Conservation (phyloP, 1,284 basidiomycete species). For the Mycena sp. region DNA sequence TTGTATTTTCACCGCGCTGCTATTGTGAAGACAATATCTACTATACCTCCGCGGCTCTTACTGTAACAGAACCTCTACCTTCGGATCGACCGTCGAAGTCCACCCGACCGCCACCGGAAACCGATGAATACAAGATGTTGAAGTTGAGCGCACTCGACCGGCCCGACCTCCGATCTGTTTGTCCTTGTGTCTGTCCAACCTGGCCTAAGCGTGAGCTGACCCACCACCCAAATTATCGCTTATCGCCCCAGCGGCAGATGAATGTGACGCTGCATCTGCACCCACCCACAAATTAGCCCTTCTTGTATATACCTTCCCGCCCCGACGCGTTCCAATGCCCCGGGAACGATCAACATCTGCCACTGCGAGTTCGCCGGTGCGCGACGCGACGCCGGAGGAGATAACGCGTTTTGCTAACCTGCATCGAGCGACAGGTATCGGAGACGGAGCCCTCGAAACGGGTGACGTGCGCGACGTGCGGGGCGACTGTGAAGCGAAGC, state of each 20-base stretch:
- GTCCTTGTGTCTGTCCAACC: too few species aligned
- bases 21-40: too few species aligned
- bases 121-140: too few species aligned
- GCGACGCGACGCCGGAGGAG: not conserved
- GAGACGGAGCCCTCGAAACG: conserved; percentile 1
- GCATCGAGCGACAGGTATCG: not conserved
- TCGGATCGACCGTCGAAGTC: too few species aligned
- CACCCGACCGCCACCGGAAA: too few species aligned
- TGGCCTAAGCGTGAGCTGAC: too few species aligned
- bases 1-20: too few species aligned
- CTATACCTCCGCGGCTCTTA: too few species aligned
- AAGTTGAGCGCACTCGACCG: too few species aligned
- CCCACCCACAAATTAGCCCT: not conserved
- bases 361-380: not conserved
- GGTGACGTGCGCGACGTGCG: conserved; percentile 24
- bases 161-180: too few species aligned
- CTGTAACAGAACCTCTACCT: too few species aligned
- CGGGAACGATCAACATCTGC: not conserved
- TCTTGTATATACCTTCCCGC: not conserved
- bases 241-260: not conserved
- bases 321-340: conserved; percentile 6
- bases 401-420: conserved; percentile 16
- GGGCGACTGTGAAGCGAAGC: conserved; percentile 17
- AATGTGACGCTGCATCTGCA: conserved; percentile 1
- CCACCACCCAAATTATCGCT: too few species aligned